Evolutionary conservation across 805 yeast genomes (phyloP).

Genomic region (Kluyveromyces siamensis): DNA sequence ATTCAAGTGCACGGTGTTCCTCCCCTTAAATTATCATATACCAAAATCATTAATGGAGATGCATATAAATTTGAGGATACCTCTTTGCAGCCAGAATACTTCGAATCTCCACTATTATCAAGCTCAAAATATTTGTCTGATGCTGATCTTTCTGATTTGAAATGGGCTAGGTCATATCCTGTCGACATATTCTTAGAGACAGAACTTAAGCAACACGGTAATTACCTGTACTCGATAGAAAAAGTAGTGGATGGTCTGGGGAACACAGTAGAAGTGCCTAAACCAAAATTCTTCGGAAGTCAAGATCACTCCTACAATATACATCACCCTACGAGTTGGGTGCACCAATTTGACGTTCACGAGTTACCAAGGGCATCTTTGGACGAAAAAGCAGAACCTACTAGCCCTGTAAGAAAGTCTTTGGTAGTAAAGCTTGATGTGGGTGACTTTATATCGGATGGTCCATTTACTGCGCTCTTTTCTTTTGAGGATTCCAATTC

Average conservation of each 20-base stretch:
- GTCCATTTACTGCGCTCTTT: conserved; percentile 30
- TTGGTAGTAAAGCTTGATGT: conserved; percentile 26
- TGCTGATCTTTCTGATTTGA: conserved; percentile 32
- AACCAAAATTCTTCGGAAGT: conserved; percentile 6
- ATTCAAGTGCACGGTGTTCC: conserved; percentile 66
- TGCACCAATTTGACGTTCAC: conserved; percentile 42
- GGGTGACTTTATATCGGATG: conserved; percentile 18
- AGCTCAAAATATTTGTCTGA: conserved; percentile 21
- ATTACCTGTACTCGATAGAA: conserved; percentile 46
- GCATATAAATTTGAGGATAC: conserved; percentile 29
- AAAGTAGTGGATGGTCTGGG: conserved; percentile 62
- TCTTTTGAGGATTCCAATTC: conserved; percentile 25
- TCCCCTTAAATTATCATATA: conserved; percentile 57
- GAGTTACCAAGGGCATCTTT: conserved; percentile 45
- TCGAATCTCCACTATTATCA: conserved; percentile 41
- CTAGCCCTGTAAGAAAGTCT: conserved; percentile 32
- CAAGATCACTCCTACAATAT: background rate
- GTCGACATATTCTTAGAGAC: conserved; percentile 38
- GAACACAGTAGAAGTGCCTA: conserved; percentile 38
- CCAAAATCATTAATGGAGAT: conserved; percentile 34
- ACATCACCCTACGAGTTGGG: conserved; percentile 27
- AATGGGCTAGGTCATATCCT: conserved; percentile 35
- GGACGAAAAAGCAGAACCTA: conserved; percentile 30
- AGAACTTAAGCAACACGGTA: conserved; percentile 38
- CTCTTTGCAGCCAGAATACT: conserved; percentile 41